Conservation (phyloP, 345 rosid genomes). For the Hibiscus trionum region DNA sequence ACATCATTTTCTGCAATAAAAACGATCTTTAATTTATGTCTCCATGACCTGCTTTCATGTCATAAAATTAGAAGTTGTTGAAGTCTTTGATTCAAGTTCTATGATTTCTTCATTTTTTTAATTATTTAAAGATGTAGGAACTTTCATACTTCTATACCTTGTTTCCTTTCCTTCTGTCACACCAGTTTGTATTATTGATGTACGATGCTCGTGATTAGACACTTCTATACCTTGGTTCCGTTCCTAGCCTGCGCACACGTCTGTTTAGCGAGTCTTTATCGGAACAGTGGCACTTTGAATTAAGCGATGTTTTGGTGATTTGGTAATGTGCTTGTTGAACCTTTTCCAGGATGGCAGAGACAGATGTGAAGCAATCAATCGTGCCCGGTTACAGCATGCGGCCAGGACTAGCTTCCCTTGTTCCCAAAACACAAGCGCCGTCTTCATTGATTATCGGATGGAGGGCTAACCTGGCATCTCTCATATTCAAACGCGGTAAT, state of each 20-base stretch:
- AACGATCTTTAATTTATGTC: not conserved
- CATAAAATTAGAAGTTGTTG: not conserved
- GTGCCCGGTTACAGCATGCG: conserved; percentile 27
- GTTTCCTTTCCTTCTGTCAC: not conserved
- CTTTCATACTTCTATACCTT: not conserved
- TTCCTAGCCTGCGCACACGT: not conserved
- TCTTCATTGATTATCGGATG: conserved; percentile 52
- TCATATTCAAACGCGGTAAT: conserved; percentile 57
- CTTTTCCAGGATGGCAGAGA: conserved; percentile 35
- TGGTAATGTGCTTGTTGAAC: conserved; percentile 9
- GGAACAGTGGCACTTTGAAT: not conserved
- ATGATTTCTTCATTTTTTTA: not conserved
- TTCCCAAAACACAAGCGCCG: conserved; percentile 44
- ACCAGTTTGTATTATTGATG: not conserved
- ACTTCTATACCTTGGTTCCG: not conserved
- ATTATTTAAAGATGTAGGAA: not conserved
- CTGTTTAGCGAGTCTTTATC: not conserved
- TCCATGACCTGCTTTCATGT: not conserved
- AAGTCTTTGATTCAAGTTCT: not conserved
- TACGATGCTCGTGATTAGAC: not conserved
- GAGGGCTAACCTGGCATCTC: conserved; percentile 61
- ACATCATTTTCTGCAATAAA: not conserved
- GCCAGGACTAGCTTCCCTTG: conserved; percentile 41
- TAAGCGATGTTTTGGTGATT: not conserved
- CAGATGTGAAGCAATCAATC: conserved; percentile 29